These are phyloP conservation scores for Cladophialophora bantiana DNA, from an alignment of 2,329 filamentous ascomycete species.

Conservation along the genomic window DNA sequence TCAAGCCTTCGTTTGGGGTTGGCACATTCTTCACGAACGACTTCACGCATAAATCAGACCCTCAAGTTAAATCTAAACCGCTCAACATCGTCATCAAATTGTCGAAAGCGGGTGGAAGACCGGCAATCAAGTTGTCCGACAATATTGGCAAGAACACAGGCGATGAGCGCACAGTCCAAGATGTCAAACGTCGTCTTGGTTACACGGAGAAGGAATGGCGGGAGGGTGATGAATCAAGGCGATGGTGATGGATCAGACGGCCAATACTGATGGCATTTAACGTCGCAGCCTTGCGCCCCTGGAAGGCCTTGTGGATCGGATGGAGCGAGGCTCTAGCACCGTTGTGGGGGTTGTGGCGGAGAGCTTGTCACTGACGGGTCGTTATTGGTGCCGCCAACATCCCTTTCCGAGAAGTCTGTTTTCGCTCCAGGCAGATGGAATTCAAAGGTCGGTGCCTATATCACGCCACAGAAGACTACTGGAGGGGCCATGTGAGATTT, in stretches of 20 bases:
- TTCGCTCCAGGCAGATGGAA: constrained; percentile 22
- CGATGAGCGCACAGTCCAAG: constrained; percentile 75
- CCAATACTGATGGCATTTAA: constrained; percentile 16
- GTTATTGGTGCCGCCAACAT: constrained; percentile 3
- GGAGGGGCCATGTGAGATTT: background rate
- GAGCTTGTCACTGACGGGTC: constrained; percentile 6
- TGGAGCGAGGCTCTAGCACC: constrained; percentile 32
- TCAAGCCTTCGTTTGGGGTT: constrained; percentile 88
- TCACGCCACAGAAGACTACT: background rate
- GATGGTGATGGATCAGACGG: constrained; percentile 71
- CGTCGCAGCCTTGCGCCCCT: constrained; percentile 38
- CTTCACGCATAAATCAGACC: constrained; percentile 72
- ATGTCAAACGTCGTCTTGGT: constrained; percentile 83
- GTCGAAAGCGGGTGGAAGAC: constrained; percentile 78
- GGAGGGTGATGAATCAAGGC: constrained; percentile 79
- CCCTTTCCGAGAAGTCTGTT: constrained; percentile 7
- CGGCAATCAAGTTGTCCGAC: constrained; percentile 91
- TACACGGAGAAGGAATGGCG: constrained; percentile 87
- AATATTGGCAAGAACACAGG: constrained; percentile 96
- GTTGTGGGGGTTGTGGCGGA: constrained; percentile 20
- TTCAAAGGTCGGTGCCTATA: constrained; percentile 18
- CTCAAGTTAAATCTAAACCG: constrained; percentile 80
- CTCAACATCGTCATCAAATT: constrained; percentile 99
- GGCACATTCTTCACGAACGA: constrained; percentile 97
- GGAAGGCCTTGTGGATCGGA: constrained; percentile 18